Base-by-base conservation (phyloP, 164 flowering plant species). In the Akebia trifoliata region DNA sequence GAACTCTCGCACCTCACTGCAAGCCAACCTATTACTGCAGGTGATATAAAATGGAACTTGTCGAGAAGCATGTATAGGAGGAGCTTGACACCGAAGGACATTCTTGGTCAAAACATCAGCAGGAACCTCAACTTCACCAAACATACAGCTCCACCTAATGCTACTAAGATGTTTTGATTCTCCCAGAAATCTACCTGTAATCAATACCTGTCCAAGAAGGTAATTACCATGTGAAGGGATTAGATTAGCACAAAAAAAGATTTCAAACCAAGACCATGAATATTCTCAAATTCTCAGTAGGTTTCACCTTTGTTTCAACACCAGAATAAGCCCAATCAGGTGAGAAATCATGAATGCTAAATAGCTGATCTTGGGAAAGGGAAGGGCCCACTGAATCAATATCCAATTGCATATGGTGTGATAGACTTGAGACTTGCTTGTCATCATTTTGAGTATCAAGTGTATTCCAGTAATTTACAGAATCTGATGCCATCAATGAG, bases 1-100 rank as follows among this genome's bases (percentile, higher is more conserved):
- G 67, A 87, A 87, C 46, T 84, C 87, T 56, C 89, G 68, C 42
- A 87, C 84, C 72, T 87, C 92, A 69, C 90, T 87, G 70, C 90
- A 87, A 6, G 92, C 84, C 60, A 85, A 66, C 65, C 92, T 80
- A 68, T 85, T 75, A 51, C 77, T 57, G 63, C 86, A 80, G 25
- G 87, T 87, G 25, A 87, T 50, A 54, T 85, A 85, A 56, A 87
- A 85, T 35, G 95, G 92, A 57, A 85, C 82, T 50, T 73, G 69
- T 3, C 95, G 92, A 35, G 78, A 58, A 40, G 63, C 50, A 73
- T 81, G 91, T 3, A n/a, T n/a, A n/a, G 45, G 34, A 49, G 95
- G 95, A 38, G 80, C 79, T 56, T 66, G 78, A 68, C 92, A 85
- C 35, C 92, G 75, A 17, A 87, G 67, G 24, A 76, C 72, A 59